phyloP scores from a whole-genome alignment of 2,329 filamentous ascomycete genomes.

The Aureobasidium zeae region DNA sequence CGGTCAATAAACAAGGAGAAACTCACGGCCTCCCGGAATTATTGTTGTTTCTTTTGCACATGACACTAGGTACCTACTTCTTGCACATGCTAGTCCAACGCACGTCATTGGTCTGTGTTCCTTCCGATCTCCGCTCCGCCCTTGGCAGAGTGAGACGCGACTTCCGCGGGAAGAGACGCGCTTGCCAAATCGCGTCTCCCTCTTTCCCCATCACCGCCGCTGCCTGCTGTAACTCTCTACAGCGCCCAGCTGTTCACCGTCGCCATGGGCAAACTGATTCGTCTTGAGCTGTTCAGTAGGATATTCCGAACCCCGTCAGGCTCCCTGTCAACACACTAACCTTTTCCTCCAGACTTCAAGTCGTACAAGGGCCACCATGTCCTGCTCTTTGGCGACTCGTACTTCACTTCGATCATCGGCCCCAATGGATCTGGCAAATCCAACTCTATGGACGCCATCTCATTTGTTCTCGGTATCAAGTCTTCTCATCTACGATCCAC shows the following conservation, averaged over 20 bases:
- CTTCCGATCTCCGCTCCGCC: background rate
- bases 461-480: conserved; percentile 96
- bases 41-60: too few species aligned
- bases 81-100: background rate
- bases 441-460: conserved; percentile 99
- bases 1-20: too few species aligned
- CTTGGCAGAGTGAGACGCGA: conserved; percentile 4
- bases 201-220: conserved; percentile 1
- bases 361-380: conserved; percentile 97
- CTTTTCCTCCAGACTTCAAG: conserved; percentile 74
- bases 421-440: conserved; percentile 99
- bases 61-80: too few species aligned
- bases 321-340: conserved; percentile 18
- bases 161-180: conserved; percentile 1
- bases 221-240: too few species aligned
- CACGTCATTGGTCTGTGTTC: conserved; percentile 10
- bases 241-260: conserved; percentile 17
- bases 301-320: conserved; percentile 17
- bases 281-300: conserved; percentile 87
- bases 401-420: conserved; percentile 98
- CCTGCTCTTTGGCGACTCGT: conserved; percentile 91
- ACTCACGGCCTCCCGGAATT: too few species aligned
- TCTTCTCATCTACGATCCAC: conserved; percentile 94
- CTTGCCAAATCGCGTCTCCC: conserved; percentile 7
- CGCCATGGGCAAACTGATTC: conserved; percentile 91